Base-by-base conservation (phyloP, 2,329 filamentous ascomycete species). In the Monosporascus sp. region DNA sequence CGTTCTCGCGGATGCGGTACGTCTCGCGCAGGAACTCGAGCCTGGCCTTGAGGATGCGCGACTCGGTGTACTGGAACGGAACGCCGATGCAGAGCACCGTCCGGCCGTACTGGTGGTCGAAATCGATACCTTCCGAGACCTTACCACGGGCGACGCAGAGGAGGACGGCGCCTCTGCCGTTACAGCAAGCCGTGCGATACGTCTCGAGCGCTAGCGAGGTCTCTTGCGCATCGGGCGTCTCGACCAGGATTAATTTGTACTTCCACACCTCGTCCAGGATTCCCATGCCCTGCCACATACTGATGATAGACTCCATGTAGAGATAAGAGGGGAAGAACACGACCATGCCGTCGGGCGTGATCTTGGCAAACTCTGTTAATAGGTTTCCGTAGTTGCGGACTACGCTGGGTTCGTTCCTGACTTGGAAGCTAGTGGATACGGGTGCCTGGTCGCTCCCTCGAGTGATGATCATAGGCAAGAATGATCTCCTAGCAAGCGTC, bases 231-330 rank as follows among this genome's bases (percentile, higher is more conserved):
- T 99, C 94, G 0, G 94, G 94, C 0, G 95, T 99, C 75, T 99
- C 94, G 55, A 99, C 94, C 7, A 99, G 80, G 60, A 99, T 97
- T 59, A 99, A 81, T 70, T 99, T 99, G 77, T 96, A 97, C 71
- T 96, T 97, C 94, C 94, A 99, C 35, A 99, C 91, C 67, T 94
- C 89, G 71, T 99, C 94, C 37, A 99, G 77, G 58, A 97, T 96
- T 25, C 91, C 91, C 92, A 97, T 97, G 52, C 90, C 91, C 70
- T 99, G 94, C 94, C 94, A 99, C 85, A 96, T 96, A 68, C 88
- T 93, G 68, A 99, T 97, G 68, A 97, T 97, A 50, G 88, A 94
- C 68, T 99, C 94, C 94, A 99, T 97, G 74, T 99, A 99, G 1
- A 99, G 81, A 64, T 99, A 99, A 0, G 91, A 96, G 0, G 94